Percentiles rank a stretch among this genome's conserved stretches.
Evolutionary conservation across 768 basidiomycete genomes (phyloP).

Genomic region (Pulveroboletus sp.): DNA sequence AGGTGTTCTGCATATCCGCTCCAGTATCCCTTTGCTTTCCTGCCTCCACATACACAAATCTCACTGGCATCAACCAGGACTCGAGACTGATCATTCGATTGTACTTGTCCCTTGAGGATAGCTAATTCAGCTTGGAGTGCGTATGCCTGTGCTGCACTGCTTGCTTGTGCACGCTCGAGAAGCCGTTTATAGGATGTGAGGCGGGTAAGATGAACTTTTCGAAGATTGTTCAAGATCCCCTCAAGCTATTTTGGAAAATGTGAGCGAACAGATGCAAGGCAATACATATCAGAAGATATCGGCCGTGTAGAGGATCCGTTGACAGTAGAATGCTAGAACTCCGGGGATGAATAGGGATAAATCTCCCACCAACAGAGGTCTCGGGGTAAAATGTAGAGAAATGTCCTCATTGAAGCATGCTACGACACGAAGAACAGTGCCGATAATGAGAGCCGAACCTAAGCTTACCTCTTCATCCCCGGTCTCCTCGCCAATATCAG

Average conservation of each 20-base stretch:
- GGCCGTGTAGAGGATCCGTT: not conserved
- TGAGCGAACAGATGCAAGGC: constrained; percentile 3
- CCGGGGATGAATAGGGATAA: not conserved
- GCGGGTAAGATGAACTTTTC: constrained; percentile 45
- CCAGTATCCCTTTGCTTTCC: constrained; percentile 65
- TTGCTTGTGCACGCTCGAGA: constrained; percentile 74
- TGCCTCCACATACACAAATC: constrained; percentile 54
- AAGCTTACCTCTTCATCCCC: constrained; percentile 65
- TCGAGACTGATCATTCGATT: constrained; percentile 13
- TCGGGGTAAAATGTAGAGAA: not conserved
- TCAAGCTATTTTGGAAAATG: constrained; percentile 36
- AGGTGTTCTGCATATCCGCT: constrained; percentile 52
- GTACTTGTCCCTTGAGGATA: constrained; percentile 49
- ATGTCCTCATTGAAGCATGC: not conserved
- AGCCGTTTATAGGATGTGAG: constrained; percentile 73
- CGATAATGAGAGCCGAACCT: not conserved
- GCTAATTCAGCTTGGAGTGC: constrained; percentile 79
- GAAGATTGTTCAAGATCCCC: constrained; percentile 37
- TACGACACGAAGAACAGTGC: not conserved
- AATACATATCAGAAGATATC: not conserved
- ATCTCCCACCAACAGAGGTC: not conserved
- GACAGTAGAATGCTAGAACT: not conserved
- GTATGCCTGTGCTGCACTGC: constrained; percentile 76
- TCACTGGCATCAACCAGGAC: constrained; percentile 22
- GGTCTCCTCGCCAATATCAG: constrained; percentile 49